phyloP scores from a whole-genome alignment of 306 rosid genomes.

The Pyrus bretschneideri region DNA sequence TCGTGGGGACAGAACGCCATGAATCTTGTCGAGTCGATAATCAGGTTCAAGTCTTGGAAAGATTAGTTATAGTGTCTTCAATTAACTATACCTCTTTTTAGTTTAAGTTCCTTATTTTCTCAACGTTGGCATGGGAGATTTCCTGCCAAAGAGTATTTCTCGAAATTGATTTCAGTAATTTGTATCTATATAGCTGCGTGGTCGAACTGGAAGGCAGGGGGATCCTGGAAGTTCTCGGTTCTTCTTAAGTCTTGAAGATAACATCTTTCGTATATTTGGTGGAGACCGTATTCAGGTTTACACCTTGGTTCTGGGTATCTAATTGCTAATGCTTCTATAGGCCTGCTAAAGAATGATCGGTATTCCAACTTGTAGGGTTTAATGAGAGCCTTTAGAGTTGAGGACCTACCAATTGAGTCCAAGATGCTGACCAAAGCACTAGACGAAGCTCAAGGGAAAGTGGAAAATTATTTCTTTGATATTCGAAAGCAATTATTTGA shows the following conservation, averaged over 20 bases:
- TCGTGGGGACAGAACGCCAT: constrained; percentile 92
- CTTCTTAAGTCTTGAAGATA: constrained; percentile 96
- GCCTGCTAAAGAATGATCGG: constrained; percentile 1
- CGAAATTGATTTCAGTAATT: constrained; percentile 14
- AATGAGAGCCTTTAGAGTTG: constrained; percentile 95
- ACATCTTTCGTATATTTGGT: constrained; percentile 91
- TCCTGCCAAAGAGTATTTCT: constrained; percentile 7
- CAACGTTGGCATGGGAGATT: not conserved
- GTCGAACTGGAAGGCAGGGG: constrained; percentile 96
- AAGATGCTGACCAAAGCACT: constrained; percentile 97
- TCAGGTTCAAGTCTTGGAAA: constrained; percentile 53
- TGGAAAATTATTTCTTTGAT: constrained; percentile 92
- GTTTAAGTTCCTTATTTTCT: constrained; percentile 4
- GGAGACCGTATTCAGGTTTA: constrained; percentile 90
- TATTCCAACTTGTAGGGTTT: constrained; percentile 60
- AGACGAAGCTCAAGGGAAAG: constrained; percentile 98
- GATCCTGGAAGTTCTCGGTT: constrained; percentile 98
- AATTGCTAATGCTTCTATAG: constrained; percentile 15
- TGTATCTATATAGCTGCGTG: constrained; percentile 60
- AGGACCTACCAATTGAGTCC: constrained; percentile 95
- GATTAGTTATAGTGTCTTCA: not conserved
- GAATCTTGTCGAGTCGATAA: constrained; percentile 93
- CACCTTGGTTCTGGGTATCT: constrained; percentile 18
- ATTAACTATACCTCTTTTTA: not conserved
- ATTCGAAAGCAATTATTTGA: constrained; percentile 94